Base-by-base conservation (phyloP, 75 land plant species). In the Pseudotsuga menziesii region DNA sequence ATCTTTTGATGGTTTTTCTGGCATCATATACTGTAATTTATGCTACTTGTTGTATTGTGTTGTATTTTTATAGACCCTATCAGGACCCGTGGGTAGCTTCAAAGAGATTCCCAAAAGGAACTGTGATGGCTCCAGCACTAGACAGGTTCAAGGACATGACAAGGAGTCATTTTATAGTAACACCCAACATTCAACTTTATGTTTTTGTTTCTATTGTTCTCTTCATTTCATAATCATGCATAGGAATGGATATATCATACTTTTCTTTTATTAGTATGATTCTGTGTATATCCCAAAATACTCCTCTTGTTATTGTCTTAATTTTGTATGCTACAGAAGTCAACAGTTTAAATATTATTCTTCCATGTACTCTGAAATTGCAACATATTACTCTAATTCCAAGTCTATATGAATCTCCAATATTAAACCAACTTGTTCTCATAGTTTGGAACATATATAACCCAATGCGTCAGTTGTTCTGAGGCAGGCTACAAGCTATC, bases 81-180 rank as follows among this genome's bases (percentile, higher is more conserved):
- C 86, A 23, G 89, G 83, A 11, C 96, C 96, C 0, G 94, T 95
- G 54, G 73, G 41, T 11, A 88, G 87, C 76, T 92, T 89, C 13
- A 76, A 80, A 44, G 67, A 90, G 86, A 84, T 96, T 20, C 97
- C 98, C 36, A 94, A 87, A 78, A 94, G 98, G 98, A 96, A 96
- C 67, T 96, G 82, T 75, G 98, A 96, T 62, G 98, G 98, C 22
- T 96, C 98, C 3, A 91, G 94, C 91, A 96, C 98, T 9, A 93
- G 94, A 17, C 98, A 96, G 82, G 98, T 97, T 29, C 85, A 92
- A 32, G 97, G 97, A 4, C 85, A 88, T 52, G 98, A 93, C 86
- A 93, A 94, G 98, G 93, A 89, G 98, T 95, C 44, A 91, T 95
- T 66, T 48, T 95, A 56, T 89, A 88, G 93, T 91, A 80, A 58